Evolutionary conservation across 495 filamentous ascomycete species (phyloP), one percentile per base, ranked within the genome.

Genomic region (Neurospora terricola): DNA sequence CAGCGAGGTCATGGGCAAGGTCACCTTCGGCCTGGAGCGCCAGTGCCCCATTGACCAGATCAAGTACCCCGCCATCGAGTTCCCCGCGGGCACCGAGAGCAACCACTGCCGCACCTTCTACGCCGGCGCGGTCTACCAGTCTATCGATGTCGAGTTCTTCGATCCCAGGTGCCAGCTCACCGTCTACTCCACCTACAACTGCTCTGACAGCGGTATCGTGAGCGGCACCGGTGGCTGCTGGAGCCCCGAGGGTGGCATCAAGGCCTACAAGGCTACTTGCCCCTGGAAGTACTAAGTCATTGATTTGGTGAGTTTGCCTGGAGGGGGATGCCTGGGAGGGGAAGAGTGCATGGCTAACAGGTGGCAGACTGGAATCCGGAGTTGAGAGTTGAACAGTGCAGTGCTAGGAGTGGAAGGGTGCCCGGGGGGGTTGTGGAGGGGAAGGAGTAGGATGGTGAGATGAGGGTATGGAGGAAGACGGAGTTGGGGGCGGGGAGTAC

Each of bases 1-100:
- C 72, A 73, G 69, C 3, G 73, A 79, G 59, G 77, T 83, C 5
- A 78, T 82, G 5, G 76, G 75, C 11, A 81, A 83, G 23, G 86
- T 91, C 77, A 91, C 91, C 89, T 90, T 91, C 7, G 90, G 91
- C 74, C 89, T 91, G 73, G 79, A 91, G 8, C 91, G 89, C 89
- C 83, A 91, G 81, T 91, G 88, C 88, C 83, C 90, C 40, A 76
- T 91, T 8, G 88, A 89, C 14, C 84, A 76, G 69, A 75, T 76
- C 75, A 59, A 62, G 77, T 73, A 14, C 69, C 27, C 40, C 14
- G 23, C 16, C 21, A 6, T 72, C n/a, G 71, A 72, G 45, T 72
- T 69, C 18, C 48, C 71, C n/a, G 71, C 38, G 14, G 16, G 16
- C 18, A 38, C 59, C 18, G 70, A 72, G 54, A 38, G 71, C 34